Conservation (phyloP, 2,329 filamentous ascomycete species). For the Colletotrichum sp. region DNA sequence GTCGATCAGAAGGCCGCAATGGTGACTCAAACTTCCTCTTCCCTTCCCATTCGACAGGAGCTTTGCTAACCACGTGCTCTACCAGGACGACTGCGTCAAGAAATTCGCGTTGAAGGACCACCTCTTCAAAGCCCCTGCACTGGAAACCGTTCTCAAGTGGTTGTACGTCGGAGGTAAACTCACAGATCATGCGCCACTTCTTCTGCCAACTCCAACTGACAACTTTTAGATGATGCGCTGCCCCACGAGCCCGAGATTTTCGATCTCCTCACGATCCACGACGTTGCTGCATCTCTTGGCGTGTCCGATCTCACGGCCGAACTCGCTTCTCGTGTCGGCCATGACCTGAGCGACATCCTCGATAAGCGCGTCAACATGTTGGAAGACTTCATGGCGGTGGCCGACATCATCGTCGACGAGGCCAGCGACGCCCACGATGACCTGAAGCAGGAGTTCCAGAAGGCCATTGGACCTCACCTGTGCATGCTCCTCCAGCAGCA, state of each 20-base stretch:
- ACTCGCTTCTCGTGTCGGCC: background rate
- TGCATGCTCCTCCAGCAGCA: background rate
- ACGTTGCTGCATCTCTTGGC: background rate
- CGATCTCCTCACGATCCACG: background rate
- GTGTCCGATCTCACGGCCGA: background rate
- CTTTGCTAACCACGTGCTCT: background rate
- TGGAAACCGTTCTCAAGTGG: background rate
- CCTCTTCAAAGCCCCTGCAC: background rate
- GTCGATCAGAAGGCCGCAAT: background rate
- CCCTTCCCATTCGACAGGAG: background rate
- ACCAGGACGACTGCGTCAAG: background rate
- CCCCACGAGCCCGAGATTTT: background rate
- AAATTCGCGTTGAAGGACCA: background rate
- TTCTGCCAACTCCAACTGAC: background rate
- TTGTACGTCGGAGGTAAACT: background rate
- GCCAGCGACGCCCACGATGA: background rate
- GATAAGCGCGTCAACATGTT: background rate
- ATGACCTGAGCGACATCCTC: background rate
- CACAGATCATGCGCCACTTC: rapidly evolving
- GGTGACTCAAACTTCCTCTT: background rate
- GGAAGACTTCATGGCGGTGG: background rate
- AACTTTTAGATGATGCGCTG: background rate
- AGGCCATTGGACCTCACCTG: background rate
- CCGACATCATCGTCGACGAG: background rate
- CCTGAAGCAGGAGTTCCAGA: background rate